These are phyloP conservation scores for Letharia lupina DNA, from an alignment of 495 filamentous ascomycete species.

Conservation along the genomic window DNA sequence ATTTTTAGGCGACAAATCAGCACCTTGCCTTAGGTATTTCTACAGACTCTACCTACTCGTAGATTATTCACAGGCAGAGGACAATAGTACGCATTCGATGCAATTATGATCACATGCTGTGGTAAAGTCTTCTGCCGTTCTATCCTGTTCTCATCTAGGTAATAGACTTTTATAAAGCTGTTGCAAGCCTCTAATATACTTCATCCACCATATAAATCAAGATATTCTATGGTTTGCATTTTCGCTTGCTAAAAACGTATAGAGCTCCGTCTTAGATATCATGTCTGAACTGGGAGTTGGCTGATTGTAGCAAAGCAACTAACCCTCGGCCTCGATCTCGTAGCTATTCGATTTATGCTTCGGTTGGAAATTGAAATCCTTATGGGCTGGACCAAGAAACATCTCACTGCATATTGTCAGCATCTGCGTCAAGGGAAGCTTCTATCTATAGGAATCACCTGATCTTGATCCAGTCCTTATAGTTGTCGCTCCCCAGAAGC, in stretches of 20 bases:
- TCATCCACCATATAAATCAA: background rate
- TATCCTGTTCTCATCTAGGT: background rate
- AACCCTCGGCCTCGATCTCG: constrained; percentile 56
- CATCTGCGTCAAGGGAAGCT: constrained; percentile 2
- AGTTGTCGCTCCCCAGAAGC: constrained; percentile 76
- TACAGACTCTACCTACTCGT: too few species aligned
- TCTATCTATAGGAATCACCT: constrained; percentile 46
- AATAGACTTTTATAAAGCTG: background rate
- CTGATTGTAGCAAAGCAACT: constrained; percentile 4
- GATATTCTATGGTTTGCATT: background rate
- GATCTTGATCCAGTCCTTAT: constrained; percentile 97
- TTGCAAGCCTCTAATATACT: background rate
- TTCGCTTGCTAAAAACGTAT: too few species aligned
- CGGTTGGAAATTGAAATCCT: constrained; percentile 89
- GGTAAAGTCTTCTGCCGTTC: background rate
- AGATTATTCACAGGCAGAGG: background rate
- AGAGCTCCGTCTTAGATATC: background rate
- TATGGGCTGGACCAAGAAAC: constrained; percentile 87
- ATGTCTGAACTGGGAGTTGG: background rate
- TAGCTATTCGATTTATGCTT: constrained; percentile 94
- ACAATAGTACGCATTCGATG: background rate
- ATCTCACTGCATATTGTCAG: constrained; percentile 60
- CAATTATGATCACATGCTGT: background rate
- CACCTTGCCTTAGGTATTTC: background rate
- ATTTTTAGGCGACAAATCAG: constrained; percentile 1